A percentile compares a stretch with the other conserved stretches of the same genome.
These are phyloP conservation scores for Lactarius tabidus DNA, from an alignment of 768 basidiomycete genomes.

Conservation along the genomic window DNA sequence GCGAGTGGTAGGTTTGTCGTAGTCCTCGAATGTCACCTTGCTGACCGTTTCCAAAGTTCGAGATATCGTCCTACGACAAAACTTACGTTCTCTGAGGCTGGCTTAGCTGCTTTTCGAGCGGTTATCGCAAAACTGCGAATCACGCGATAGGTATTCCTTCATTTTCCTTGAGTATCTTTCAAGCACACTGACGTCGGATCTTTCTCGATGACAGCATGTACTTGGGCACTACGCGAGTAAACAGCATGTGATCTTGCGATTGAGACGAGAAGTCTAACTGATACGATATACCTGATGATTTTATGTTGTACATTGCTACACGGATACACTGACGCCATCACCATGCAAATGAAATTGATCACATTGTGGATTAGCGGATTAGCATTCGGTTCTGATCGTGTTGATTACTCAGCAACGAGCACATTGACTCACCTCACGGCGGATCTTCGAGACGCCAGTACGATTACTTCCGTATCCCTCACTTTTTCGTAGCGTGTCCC, in stretches of 20 bases:
- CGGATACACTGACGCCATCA: not conserved
- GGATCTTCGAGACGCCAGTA: not conserved
- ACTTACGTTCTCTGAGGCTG: slow-evolving; percentile 23
- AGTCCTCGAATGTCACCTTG: not conserved
- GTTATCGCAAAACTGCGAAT: not conserved
- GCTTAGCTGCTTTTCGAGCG: slow-evolving; percentile 7
- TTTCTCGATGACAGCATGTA: slow-evolving; percentile 2
- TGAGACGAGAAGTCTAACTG: not conserved
- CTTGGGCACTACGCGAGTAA: not conserved
- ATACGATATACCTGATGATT: slow-evolving; percentile 3
- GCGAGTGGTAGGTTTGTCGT: slow-evolving; percentile 54
- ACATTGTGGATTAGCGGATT: not conserved
- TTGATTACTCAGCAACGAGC: slow-evolving; percentile 17
- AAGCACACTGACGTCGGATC: not conserved
- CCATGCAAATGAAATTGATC: not conserved
- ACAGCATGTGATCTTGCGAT: not conserved
- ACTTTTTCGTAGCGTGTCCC: not conserved
- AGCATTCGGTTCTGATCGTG: not conserved
- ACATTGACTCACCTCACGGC: not conserved
- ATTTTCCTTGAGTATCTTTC: not conserved
- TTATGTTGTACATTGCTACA: slow-evolving; percentile 11
- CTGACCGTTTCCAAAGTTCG: slow-evolving; percentile 23
- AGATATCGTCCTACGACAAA: slow-evolving; percentile 25
- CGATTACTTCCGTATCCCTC: not conserved
- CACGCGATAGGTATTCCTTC: not conserved